A percentile compares a stretch with the other conserved stretches of the same genome.
Evolutionary conservation across 1,284 basidiomycete species (phyloP).

Genomic region (Phaffia rhodozyma): DNA sequence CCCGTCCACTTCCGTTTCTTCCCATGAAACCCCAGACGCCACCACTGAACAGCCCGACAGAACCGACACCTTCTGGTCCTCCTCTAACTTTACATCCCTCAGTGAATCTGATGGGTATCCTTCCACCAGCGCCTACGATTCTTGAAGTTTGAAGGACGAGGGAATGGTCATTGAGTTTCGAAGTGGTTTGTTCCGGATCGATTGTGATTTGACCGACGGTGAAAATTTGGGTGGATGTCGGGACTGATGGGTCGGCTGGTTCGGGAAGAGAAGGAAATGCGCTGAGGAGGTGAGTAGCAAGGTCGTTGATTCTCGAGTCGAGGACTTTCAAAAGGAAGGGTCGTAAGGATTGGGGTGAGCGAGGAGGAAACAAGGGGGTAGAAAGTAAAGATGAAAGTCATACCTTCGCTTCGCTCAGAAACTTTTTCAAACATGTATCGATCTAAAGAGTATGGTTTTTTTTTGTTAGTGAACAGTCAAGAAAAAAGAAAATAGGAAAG

Average conservation of each 20-base stretch:
- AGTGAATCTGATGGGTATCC: constrained; percentile 60
- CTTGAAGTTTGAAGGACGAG: constrained; percentile 71
- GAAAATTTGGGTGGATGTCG: constrained; percentile 32
- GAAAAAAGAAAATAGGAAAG: background rate
- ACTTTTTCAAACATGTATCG: constrained; percentile 89
- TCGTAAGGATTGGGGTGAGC: background rate
- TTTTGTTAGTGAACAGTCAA: background rate
- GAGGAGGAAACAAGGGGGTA: background rate
- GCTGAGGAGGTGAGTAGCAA: background rate
- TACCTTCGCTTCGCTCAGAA: constrained; percentile 66
- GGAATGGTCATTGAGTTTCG: constrained; percentile 60
- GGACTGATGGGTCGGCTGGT: constrained; percentile 31
- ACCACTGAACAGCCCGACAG: constrained; percentile 75
- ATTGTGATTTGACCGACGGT: constrained; percentile 70
- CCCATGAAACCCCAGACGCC: constrained; percentile 79
- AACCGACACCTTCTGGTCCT: constrained; percentile 48
- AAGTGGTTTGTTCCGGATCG: constrained; percentile 43
- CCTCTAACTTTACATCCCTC: constrained; percentile 54
- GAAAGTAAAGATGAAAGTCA: constrained; percentile 16
- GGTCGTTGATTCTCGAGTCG: constrained; percentile 6
- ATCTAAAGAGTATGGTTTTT: constrained; percentile 41
- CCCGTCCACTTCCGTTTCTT: constrained; percentile 75
- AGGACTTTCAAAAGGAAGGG: background rate
- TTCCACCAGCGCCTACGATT: constrained; percentile 55
- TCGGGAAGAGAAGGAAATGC: constrained; percentile 45